A percentile compares a stretch with the other conserved stretches of the same genome.
Evolutionary conservation across 1,284 basidiomycete genomes (phyloP).

Genomic region (Papiliotrema fonsecae): DNA sequence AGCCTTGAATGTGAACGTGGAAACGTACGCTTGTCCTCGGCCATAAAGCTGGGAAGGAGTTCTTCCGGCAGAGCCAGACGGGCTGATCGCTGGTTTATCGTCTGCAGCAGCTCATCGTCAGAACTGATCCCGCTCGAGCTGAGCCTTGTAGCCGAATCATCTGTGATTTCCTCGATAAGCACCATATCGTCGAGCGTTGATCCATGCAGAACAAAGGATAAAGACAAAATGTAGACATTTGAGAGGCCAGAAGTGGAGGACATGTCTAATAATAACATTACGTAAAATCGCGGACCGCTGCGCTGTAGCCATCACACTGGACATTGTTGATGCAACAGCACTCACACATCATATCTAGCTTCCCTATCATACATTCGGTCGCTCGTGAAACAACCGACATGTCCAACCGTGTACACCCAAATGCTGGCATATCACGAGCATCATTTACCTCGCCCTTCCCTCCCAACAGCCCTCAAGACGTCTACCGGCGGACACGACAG

Average conservation of each 20-base stretch:
- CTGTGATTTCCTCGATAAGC: constrained; percentile 32
- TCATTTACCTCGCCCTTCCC: too few relatives aligned
- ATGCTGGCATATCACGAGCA: too few relatives aligned
- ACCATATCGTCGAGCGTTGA: constrained; percentile 24
- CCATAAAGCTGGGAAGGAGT: constrained; percentile 24
- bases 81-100: constrained; percentile 13
- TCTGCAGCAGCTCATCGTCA: constrained; percentile 10
- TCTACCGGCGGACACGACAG: too few relatives aligned
- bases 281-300: too few relatives aligned
- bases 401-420: too few relatives aligned
- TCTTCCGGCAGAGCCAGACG: constrained; percentile 24
- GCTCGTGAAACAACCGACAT: neutral
- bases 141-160: neutral
- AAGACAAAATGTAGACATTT: neutral
- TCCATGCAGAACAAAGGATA: neutral
- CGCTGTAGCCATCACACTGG: too few relatives aligned
- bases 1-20: neutral
- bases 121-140: neutral
- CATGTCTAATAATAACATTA: too few relatives aligned
- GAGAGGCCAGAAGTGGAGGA: too few relatives aligned
- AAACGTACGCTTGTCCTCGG: constrained; percentile 17
- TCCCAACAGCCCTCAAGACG: too few relatives aligned
- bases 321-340: too few relatives aligned
- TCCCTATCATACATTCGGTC: neutral
- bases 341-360: too few relatives aligned